Conservation (phyloP, 306 rosid species). For the Lithocarpus polystachyus region DNA sequence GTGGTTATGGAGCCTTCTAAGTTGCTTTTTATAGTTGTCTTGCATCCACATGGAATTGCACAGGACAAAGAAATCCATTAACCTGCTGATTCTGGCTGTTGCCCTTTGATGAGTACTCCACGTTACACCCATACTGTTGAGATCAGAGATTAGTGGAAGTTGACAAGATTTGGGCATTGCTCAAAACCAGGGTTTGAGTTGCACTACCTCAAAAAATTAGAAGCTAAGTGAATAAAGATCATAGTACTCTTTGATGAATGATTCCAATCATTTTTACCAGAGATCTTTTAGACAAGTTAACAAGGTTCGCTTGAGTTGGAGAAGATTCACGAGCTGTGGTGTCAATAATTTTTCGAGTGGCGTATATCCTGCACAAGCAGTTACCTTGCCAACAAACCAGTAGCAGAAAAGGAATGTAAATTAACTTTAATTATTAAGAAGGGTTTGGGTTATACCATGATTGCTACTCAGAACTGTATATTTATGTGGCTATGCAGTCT, state of each 20-base stretch:
- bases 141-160: background rate
- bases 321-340: background rate
- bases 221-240: background rate
- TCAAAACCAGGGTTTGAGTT: too few species aligned
- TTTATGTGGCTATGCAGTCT: conserved; percentile 21
- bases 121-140: background rate
- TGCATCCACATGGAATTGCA: too few species aligned
- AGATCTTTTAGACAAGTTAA: background rate
- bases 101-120: background rate
- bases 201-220: background rate
- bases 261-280: background rate
- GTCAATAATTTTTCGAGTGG: background rate
- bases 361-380: too few species aligned
- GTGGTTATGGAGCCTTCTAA: too few species aligned
- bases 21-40: too few species aligned
- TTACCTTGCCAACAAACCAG: too few species aligned
- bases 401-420: too few species aligned
- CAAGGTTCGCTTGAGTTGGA: background rate
- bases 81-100: too few species aligned
- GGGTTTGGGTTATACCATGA: too few species aligned
- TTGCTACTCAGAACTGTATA: background rate
- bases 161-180: background rate
- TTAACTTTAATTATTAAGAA: too few species aligned
- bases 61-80: too few species aligned
- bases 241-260: background rate